phyloP scores from a whole-genome alignment of 139 green algal species.

The Diplosphaera chodatii region DNA sequence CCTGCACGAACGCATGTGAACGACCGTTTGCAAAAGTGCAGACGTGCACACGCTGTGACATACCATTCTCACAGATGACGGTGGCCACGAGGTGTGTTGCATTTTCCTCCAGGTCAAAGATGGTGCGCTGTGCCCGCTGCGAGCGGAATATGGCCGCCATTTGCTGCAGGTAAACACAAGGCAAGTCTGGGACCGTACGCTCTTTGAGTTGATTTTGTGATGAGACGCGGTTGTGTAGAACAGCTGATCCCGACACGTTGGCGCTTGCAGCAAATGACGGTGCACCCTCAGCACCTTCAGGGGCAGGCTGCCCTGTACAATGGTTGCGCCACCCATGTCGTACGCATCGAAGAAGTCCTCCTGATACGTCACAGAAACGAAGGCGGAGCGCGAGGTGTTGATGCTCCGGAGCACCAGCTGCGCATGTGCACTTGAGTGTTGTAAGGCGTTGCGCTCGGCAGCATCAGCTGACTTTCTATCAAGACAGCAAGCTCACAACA shows the following conservation, averaged over 20 bases:
- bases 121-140: constrained; percentile 28
- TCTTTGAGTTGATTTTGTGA: too few relatives aligned
- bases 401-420: constrained; percentile 62
- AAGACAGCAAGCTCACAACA: too few relatives aligned
- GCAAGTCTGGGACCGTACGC: too few relatives aligned
- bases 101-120: constrained; percentile 37
- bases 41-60: too few relatives aligned
- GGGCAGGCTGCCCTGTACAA: constrained; percentile 54
- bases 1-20: too few relatives aligned
- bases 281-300: constrained; percentile 62
- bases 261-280: too few relatives aligned
- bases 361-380: constrained; percentile 51
- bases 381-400: constrained; percentile 60
- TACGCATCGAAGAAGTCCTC: constrained; percentile 56
- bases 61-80: constrained; percentile 57
- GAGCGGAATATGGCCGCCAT: constrained; percentile 49
- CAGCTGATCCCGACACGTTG: too few relatives aligned
- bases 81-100: constrained; percentile 24
- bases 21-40: too few relatives aligned
- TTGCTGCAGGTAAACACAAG: constrained; percentile 44
- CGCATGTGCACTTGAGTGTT: too few relatives aligned
- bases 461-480: too few relatives aligned
- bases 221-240: too few relatives aligned
- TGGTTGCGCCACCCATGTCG: constrained; percentile 36
- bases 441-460: too few relatives aligned